phyloP scores from a whole-genome alignment of 495 filamentous ascomycete species.

The Hypoxylon perforatum region DNA sequence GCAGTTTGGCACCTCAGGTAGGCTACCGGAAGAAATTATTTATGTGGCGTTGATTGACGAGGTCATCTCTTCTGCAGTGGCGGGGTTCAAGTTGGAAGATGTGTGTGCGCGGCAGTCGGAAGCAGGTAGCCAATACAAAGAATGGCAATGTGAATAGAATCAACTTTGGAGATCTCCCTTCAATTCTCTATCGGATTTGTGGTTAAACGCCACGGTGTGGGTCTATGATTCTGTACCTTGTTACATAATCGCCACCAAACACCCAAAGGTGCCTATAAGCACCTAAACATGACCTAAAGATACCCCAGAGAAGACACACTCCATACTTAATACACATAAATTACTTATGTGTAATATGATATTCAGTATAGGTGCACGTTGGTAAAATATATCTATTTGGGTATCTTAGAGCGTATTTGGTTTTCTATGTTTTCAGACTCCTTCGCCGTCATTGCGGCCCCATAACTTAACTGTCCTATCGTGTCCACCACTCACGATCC shows the following conservation, averaged over 20 bases:
- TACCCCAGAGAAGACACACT: too few relatives aligned
- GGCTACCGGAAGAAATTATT: slow-evolving; percentile 10
- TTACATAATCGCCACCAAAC: slow-evolving; percentile 3
- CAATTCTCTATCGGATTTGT: slow-evolving; percentile 32
- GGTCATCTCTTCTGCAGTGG: slow-evolving; percentile 18
- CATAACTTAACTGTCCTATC: slow-evolving; percentile 97
- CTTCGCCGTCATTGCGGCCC: slow-evolving; percentile 82
- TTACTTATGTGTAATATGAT: background rate
- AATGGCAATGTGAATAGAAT: slow-evolving; percentile 17
- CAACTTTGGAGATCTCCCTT: slow-evolving; percentile 29
- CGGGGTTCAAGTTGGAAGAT: background rate
- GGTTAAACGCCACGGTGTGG: slow-evolving; percentile 26
- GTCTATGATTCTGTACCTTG: slow-evolving; percentile 4
- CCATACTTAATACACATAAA: too few relatives aligned
- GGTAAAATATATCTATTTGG: slow-evolving; percentile 29
- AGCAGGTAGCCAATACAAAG: slow-evolving; percentile 2
- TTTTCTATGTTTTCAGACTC: slow-evolving; percentile 43
- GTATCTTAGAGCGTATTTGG: slow-evolving; percentile 34
- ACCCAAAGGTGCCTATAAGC: too few relatives aligned
- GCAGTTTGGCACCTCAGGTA: slow-evolving; percentile 6
- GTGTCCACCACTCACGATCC: slow-evolving; percentile 93
- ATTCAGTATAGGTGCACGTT: background rate
- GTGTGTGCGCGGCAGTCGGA: background rate
- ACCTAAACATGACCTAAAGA: too few relatives aligned
- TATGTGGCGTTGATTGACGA: slow-evolving; percentile 20